Evolutionary conservation across 2,329 filamentous ascomycete genomes (phyloP), one percentile per base, ranked within the genome.

Genomic region (Cytospora mali): DNA sequence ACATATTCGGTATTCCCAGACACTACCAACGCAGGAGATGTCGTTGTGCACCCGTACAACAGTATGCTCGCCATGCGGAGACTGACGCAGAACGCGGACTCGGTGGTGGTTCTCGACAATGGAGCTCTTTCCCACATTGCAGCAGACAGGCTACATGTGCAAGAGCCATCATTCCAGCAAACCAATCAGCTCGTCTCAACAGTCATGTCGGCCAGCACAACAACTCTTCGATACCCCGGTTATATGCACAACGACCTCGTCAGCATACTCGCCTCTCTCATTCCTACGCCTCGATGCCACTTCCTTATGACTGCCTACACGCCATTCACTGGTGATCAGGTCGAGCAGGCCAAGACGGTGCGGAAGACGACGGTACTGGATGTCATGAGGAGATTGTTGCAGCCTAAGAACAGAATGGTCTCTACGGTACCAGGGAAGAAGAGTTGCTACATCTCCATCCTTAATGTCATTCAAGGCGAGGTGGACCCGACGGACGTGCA

Each of bases 191-290:
- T 99, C 39, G 94, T 95, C 4, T 95, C 93, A 9, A 99, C 96
- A 1, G 96, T 99, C 75, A 99, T 99, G 95, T 97, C 93, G 39
- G 95, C 95, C 46, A 96, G 92, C 73, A 99, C 95, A 4, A 98
- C 94, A 11, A 97, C 96, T 2, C 86, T 99, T 56, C 87, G 95
- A 73, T 99, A 99, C 75, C 95, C 95, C 1, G 95, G 95, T 46
- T 99, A 99, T 79, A 99, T 99, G 95, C 95, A 99, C 81, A 99
- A 99, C 76, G 95, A 99, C 74, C 88, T 99, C 18, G 93, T 97
- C 72, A 95, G 94, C 76, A 98, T 99, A 70, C 85, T 99, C 62
- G 95, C 96, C 27, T 96, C 93, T 23, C 84, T 99, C 49, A 98
- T 99, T 66, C 95, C 95, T 1, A 99, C 94, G 0, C 96, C 95